Percentiles rank a stretch among this genome's conserved stretches.
These are phyloP conservation scores for Orbilia oligospora DNA, from an alignment of 2,329 filamentous ascomycete genomes.

Conservation along the genomic window DNA sequence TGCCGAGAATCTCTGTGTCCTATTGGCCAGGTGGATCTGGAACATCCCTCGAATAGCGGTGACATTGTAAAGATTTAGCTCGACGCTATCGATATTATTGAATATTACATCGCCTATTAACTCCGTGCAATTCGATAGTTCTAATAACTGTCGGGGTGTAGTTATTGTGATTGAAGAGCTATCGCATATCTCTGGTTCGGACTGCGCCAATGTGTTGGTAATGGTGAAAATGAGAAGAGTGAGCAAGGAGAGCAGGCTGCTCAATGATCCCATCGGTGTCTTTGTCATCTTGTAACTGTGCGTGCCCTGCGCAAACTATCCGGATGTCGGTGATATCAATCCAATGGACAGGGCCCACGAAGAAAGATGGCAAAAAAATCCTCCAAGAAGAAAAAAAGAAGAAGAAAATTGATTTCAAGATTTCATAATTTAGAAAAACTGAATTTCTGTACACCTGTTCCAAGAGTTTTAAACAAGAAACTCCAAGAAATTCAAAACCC, in stretches of 20 bases:
- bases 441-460: background rate
- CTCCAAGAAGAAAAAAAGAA: constrained; percentile 23
- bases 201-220: constrained; percentile 44
- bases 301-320: constrained; percentile 20
- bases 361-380: constrained; percentile 20
- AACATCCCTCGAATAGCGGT: constrained; percentile 51
- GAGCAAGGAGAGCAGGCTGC: constrained; percentile 41
- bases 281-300: constrained; percentile 49
- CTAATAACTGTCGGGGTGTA: constrained; percentile 35
- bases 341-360: too few relatives aligned
- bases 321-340: background rate
- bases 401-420: constrained; percentile 31
- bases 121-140: constrained; percentile 48
- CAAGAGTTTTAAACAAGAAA: constrained; percentile 1
- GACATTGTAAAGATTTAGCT: constrained; percentile 45
- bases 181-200: constrained; percentile 48
- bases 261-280: constrained; percentile 22
- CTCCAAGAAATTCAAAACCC: constrained; percentile 8
- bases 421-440: constrained; percentile 32
- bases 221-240: constrained; percentile 41
- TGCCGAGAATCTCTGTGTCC: constrained; percentile 44
- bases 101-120: constrained; percentile 50
- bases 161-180: constrained; percentile 44
- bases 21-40: constrained; percentile 53
- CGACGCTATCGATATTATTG: constrained; percentile 48